These are phyloP conservation scores for Trichoderma erinaceum DNA, from an alignment of 495 filamentous ascomycete species.

Conservation along the genomic window DNA sequence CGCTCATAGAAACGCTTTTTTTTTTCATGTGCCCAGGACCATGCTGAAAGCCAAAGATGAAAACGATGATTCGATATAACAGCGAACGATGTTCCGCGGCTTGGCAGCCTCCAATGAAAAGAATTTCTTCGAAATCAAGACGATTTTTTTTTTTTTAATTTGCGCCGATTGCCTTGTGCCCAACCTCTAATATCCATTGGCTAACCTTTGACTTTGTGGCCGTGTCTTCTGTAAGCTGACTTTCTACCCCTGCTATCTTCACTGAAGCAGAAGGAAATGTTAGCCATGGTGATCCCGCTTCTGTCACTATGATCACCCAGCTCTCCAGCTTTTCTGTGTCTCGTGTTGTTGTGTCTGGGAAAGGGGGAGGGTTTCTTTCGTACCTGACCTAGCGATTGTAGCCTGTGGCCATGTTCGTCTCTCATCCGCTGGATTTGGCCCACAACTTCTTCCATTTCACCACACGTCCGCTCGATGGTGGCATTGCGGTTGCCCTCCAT, in stretches of 20 bases:
- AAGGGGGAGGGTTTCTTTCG: neutral
- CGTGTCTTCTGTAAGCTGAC: slow-evolving; percentile 8
- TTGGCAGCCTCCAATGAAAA: neutral
- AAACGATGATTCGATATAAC: neutral
- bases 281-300: neutral
- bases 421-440: slow-evolving; percentile 55
- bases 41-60: slow-evolving; percentile 3
- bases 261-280: slow-evolving; percentile 10
- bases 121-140: neutral
- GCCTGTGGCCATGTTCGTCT: slow-evolving; percentile 41
- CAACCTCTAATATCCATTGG: neutral
- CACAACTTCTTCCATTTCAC: slow-evolving; percentile 55
- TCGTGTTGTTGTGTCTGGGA: slow-evolving; percentile 15
- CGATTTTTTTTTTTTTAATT: neutral
- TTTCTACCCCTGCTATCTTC: neutral
- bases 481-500: slow-evolving; percentile 65
- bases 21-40: neutral
- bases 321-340: neutral
- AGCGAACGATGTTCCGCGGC: slow-evolving; percentile 1
- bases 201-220: slow-evolving; percentile 7
- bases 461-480: slow-evolving; percentile 71
- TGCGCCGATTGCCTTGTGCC: neutral
- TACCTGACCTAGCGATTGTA: slow-evolving; percentile 10
- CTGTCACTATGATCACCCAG: neutral
- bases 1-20: neutral